Base-by-base conservation (phyloP, 2,329 filamentous ascomycete species). In the Talaromyces sp. region DNA sequence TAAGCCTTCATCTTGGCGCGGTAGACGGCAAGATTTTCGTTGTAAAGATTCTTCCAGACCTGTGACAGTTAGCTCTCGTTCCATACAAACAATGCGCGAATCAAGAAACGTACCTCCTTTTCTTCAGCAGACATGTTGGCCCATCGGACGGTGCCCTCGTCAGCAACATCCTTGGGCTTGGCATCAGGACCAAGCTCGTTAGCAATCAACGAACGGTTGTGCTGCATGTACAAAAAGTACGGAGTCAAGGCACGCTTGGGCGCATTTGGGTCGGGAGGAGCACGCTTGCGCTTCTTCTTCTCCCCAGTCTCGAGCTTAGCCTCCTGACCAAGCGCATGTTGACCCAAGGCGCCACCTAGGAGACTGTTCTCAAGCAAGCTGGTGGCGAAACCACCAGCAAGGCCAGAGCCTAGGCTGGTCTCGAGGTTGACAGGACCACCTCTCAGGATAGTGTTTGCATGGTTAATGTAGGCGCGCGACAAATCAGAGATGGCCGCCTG, bases 201-300 rank as follows among this genome's bases (percentile, higher is more conserved):
- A 65, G 91, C 89, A 71, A 98, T 95, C 75, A 91, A 89, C 60
- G 88, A 86, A 59, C 95, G 90, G 69, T 92, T 92, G 69, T 90
- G 89, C 77, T 96, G 90, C 84, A 96, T 92, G 82, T 93, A 98
- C 67, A 97, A 83, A 83, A 98, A 97, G 83, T 96, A 97, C 2
- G 94, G 93, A 6, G 94, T 98, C 74, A 97, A 79, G 9, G 94
- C 93, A 60, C 93, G 88, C 86, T 97, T 98, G 66, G 94, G 94
- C 7, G 93, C 93, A 77, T 97, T 96, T 70, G 93, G 93, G 77
- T 98, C 94, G 74, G 91, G 88, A 48, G 88, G 88, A 67, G 89
- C 87, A 84, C 93, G 93, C 85, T 95, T 94, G 78, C 91, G 89
- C 84, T 95, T 93, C 85, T 93, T 93, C 85, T 92, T 90, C 77